Evolutionary conservation across 768 basidiomycete genomes (phyloP), one percentile per base, ranked within the genome.

Genomic region (Candolleomyces aberdarensis): DNA sequence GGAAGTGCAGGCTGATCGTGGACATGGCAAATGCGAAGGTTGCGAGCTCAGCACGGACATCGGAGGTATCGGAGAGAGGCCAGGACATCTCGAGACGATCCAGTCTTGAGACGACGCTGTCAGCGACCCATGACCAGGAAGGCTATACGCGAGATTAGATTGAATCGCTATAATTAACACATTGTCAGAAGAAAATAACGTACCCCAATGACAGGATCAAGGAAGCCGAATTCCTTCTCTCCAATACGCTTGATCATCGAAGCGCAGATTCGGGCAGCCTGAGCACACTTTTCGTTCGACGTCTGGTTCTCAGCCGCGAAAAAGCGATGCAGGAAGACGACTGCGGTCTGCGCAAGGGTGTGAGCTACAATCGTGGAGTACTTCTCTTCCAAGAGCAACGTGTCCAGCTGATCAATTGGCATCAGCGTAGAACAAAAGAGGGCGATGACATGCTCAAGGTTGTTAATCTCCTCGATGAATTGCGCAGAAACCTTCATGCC

Each of bases 191-290:
- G 47, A 62, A 56, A 13, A 49, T 43, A 43, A 53, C 88, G 64
- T 76, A 91, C 89, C 56, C 86, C 88, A 63, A 91, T 79, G 63
- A 91, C 83, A 26, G 90, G 90, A 74, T 92, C 90, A n/a, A 91
- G 78, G 71, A 84, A 87, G 43, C 82, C 80, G 63, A 83, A 87
- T 66, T 91, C 89, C 65, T 80, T 71, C 26, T 90, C 87, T 26
- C 78, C 71, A 58, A 91, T 77, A 62, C 84, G 82, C 66, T 85
- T 86, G 68, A 86, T 80, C 67, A 91, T 73, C 44, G 81, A 75
- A 56, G 84, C 80, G 63, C 83, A 83, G 40, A 83, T 75, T 56
- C 84, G 80, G 19, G 89, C 87, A 29, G 89, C 86, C 43, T 76
- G 80, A 49, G 86, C 74, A 63, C 87, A 87, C 71, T 89, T 90